These are phyloP conservation scores for Waitea zeae DNA, from an alignment of 1,284 basidiomycete species.

Conservation along the genomic window DNA sequence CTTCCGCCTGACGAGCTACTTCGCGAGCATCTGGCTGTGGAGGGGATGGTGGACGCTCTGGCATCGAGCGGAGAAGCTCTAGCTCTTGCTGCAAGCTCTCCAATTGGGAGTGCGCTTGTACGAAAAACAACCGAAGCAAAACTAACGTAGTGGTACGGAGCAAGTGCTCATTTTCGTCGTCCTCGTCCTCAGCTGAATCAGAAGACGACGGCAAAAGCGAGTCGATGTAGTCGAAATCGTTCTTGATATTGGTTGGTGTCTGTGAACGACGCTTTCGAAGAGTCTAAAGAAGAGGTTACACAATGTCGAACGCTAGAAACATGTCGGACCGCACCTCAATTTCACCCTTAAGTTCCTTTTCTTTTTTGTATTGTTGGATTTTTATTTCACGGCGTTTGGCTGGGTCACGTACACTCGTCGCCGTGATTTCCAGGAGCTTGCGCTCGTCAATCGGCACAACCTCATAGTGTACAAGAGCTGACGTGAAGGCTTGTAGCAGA, in stretches of 20 bases:
- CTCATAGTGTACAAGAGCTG: constrained; percentile 46
- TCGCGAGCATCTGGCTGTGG: constrained; percentile 19
- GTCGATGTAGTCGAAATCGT: constrained; percentile 40
- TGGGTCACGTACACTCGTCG: constrained; percentile 38
- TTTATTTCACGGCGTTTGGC: constrained; percentile 65
- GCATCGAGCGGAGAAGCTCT: constrained; percentile 47
- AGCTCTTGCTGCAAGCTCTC: constrained; percentile 60
- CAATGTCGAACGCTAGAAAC: background rate
- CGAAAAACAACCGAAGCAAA: constrained; percentile 58
- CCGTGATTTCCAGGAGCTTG: constrained; percentile 27
- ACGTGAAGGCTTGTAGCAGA: constrained; percentile 38
- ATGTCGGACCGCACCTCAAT: constrained; percentile 36
- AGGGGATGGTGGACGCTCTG: constrained; percentile 17
- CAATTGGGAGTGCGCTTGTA: constrained; percentile 52
- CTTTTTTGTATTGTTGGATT: constrained; percentile 73
- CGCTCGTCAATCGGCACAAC: constrained; percentile 51
- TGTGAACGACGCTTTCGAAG: constrained; percentile 34
- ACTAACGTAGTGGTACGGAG: constrained; percentile 51
- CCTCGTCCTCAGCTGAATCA: constrained; percentile 30
- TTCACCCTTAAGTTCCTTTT: constrained; percentile 58
- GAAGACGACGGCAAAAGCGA: constrained; percentile 31
- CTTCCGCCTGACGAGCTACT: constrained; percentile 21
- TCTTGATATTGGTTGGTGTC: constrained; percentile 14
- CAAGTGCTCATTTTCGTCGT: constrained; percentile 40
- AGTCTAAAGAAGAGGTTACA: constrained; percentile 19